phyloP scores from a whole-genome alignment of 768 basidiomycete species.

The Agrocybe chaxingu region DNA sequence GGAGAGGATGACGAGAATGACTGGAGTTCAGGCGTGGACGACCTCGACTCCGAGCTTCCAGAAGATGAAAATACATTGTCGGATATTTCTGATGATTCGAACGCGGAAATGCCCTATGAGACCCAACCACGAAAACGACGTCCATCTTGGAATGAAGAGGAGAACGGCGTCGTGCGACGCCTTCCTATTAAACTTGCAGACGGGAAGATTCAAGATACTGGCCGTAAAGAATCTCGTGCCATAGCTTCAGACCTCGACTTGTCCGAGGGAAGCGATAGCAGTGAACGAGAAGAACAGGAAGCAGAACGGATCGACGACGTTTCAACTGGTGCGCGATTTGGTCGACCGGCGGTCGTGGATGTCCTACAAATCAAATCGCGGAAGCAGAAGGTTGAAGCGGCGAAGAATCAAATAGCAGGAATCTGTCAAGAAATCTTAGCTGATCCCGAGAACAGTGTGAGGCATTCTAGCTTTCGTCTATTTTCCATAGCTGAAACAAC shows the following conservation, averaged over 20 bases:
- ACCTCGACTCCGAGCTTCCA: conserved; percentile 21
- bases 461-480: conserved; percentile 23
- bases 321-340: conserved; percentile 82
- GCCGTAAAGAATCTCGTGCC: conserved; percentile 25
- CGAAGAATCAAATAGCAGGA: conserved; percentile 91
- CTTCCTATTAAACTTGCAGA: conserved; percentile 86
- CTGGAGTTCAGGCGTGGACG: conserved; percentile 46
- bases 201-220: conserved; percentile 69
- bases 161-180: conserved; percentile 51
- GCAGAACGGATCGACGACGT: conserved; percentile 57
- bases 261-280: conserved; percentile 30
- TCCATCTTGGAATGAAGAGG: conserved; percentile 37
- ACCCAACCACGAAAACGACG: conserved; percentile 50
- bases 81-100: conserved; percentile 38
- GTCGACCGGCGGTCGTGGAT: conserved; percentile 75
- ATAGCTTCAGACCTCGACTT: conserved; percentile 22
- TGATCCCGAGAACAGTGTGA: conserved; percentile 92
- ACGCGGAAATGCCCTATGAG: conserved; percentile 78
- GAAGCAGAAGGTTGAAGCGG: conserved; percentile 63
- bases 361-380: conserved; percentile 67
- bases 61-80: not conserved
- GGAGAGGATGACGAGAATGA: conserved; percentile 35
- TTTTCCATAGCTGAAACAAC: not conserved
- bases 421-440: conserved; percentile 92
- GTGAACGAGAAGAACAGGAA: conserved; percentile 20